phyloP scores from a whole-genome alignment of 73 alveolate species.

The Halteria grandinella region DNA sequence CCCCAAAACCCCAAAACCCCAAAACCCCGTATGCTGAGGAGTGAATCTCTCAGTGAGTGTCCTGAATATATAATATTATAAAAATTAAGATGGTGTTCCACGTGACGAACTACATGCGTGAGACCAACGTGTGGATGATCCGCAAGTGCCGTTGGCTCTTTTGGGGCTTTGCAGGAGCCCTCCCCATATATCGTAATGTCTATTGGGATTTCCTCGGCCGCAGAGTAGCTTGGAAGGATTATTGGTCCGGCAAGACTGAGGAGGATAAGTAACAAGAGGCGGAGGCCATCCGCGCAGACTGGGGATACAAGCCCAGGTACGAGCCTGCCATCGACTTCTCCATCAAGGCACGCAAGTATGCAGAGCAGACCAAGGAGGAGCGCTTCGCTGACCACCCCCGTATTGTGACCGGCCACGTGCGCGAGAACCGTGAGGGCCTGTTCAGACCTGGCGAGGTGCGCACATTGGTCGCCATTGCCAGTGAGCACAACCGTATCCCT shows the following conservation, averaged over 20 bases:
- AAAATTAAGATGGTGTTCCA: slow-evolving; percentile 68
- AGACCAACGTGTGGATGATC: slow-evolving; percentile 82
- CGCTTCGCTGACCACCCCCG: slow-evolving; percentile 60
- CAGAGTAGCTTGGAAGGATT: slow-evolving; percentile 58
- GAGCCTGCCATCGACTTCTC: slow-evolving; percentile 66
- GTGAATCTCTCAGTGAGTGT: too few species aligned
- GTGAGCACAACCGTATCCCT: slow-evolving; percentile 71
- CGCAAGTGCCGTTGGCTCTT: slow-evolving; percentile 73
- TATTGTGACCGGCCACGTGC: background rate
- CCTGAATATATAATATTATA: too few species aligned
- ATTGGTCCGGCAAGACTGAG: slow-evolving; percentile 57
- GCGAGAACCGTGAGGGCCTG: slow-evolving; percentile 23
- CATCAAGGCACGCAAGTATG: slow-evolving; percentile 56
- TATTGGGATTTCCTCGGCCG: slow-evolving; percentile 74
- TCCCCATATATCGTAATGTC: slow-evolving; percentile 63
- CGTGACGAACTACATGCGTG: slow-evolving; percentile 73
- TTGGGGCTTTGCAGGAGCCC: slow-evolving; percentile 62
- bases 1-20: too few species aligned
- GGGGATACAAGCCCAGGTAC: slow-evolving; percentile 75
- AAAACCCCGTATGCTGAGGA: too few species aligned
- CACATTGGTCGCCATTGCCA: slow-evolving; percentile 46
- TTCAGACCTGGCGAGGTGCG: slow-evolving; percentile 39
- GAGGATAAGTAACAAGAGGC: slow-evolving; percentile 57
- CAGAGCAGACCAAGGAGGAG: slow-evolving; percentile 48
- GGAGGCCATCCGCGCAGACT: slow-evolving; percentile 46